These are phyloP conservation scores for Trametes villosa DNA, from an alignment of 768 basidiomycete genomes.

Conservation along the genomic window DNA sequence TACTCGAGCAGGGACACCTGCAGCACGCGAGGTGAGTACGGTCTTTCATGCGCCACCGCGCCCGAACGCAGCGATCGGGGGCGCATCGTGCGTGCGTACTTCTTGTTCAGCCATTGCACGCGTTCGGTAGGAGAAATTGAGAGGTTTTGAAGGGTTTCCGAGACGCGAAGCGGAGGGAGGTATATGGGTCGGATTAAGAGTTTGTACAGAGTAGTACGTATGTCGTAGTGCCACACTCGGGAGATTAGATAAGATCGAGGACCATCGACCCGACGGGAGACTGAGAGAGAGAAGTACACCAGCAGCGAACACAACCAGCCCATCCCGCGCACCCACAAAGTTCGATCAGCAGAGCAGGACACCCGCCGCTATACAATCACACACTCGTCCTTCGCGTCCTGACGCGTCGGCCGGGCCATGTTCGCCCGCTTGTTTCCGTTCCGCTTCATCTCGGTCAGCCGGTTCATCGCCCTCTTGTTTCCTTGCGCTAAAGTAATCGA, in stretches of 20 bases:
- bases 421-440: constrained; percentile 79
- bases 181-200: constrained; percentile 21
- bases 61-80: not conserved
- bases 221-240: constrained; percentile 15
- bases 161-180: not conserved
- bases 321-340: no score
- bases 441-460: constrained; percentile 94
- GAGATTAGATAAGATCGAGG: constrained; percentile 32
- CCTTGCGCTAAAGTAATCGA: constrained; percentile 71
- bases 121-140: no score
- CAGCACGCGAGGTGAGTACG: not conserved
- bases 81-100: constrained; percentile 15
- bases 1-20: constrained; percentile 60
- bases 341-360: no score
- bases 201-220: constrained; percentile 22
- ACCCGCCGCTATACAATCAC: constrained; percentile 59
- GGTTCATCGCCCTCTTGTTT: constrained; percentile 97
- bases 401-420: constrained; percentile 84
- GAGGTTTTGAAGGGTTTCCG: not conserved
- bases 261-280: no score
- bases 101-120: constrained; percentile 27
- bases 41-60: constrained; percentile 1
- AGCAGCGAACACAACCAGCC: constrained; percentile 5
- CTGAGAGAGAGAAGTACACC: not conserved
- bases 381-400: constrained; percentile 94